phyloP scores from a whole-genome alignment of 768 basidiomycete genomes.

The Suillus luteus region DNA sequence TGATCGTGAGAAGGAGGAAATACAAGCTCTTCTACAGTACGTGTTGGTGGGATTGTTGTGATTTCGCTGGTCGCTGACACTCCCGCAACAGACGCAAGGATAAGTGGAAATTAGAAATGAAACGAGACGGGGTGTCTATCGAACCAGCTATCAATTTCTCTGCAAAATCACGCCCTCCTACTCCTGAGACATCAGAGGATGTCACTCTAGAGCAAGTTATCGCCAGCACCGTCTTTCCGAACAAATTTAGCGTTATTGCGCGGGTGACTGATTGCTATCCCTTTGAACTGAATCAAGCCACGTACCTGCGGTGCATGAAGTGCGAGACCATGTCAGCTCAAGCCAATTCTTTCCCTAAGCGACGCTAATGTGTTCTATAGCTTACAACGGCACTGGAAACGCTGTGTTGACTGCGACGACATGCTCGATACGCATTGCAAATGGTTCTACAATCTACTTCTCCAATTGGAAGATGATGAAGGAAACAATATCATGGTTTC shows the following conservation, averaged over 20 bases:
- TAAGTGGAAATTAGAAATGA: constrained; percentile 31
- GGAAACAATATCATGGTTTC: constrained; percentile 46
- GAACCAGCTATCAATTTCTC: neutral
- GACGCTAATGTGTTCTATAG: constrained; percentile 33
- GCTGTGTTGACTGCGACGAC: constrained; percentile 56
- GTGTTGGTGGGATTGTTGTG: neutral
- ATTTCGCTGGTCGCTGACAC: neutral
- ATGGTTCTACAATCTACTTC: constrained; percentile 49
- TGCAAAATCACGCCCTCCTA: constrained; percentile 9
- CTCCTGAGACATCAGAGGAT: constrained; percentile 7
- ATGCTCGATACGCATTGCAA: constrained; percentile 51
- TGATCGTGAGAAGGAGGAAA: constrained; percentile 22
- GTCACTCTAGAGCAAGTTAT: constrained; percentile 43
- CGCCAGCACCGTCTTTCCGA: constrained; percentile 33
- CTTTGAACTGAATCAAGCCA: constrained; percentile 46
- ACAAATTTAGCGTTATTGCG: constrained; percentile 46
- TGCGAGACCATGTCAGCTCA: constrained; percentile 52
- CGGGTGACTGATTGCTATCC: constrained; percentile 61
- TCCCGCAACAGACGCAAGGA: constrained; percentile 35
- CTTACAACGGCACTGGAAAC: constrained; percentile 41
- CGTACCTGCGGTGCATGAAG: constrained; percentile 49
- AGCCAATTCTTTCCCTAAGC: neutral
- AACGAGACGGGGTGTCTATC: constrained; percentile 12
- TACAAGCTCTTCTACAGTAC: constrained; percentile 20
- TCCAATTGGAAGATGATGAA: constrained; percentile 54